Evolutionary conservation across 176 grass and related monocot genomes (phyloP).

Genomic region (Avena eriantha): DNA sequence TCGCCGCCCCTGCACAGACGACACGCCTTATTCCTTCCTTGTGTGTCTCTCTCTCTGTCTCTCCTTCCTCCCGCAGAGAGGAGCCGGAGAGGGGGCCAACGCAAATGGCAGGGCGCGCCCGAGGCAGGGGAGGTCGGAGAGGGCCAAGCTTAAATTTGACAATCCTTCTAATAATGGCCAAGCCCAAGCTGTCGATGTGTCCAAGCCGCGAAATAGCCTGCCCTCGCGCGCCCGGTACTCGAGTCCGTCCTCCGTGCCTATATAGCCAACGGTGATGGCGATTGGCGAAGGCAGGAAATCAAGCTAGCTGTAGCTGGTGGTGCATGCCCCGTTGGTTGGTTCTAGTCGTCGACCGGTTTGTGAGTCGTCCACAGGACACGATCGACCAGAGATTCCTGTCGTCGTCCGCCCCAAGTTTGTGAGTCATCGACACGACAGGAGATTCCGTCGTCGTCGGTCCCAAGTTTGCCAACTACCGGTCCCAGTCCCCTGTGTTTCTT

Average conservation of each 20-base stretch:
- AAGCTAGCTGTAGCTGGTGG: too few relatives aligned
- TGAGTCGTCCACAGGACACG: too few relatives aligned
- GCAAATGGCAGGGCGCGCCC: constrained; percentile 25
- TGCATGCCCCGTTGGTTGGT: too few relatives aligned
- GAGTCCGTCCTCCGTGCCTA: not conserved
- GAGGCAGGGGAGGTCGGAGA: constrained; percentile 13
- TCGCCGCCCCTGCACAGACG: constrained; percentile 10
- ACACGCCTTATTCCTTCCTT: not conserved
- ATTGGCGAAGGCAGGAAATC: not conserved
- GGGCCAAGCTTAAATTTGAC: constrained; percentile 40
- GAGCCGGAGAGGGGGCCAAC: constrained; percentile 3
- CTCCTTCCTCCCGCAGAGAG: constrained; percentile 32
- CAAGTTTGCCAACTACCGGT: too few relatives aligned
- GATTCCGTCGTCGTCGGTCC: too few relatives aligned
- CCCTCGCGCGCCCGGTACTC: too few relatives aligned
- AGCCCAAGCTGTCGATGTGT: not conserved
- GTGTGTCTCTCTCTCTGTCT: not conserved
- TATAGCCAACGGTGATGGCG: constrained; percentile 1
- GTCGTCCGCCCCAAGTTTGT: too few relatives aligned
- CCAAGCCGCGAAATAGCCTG: constrained; percentile 36
- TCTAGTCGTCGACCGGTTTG: too few relatives aligned
- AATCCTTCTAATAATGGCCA: constrained; percentile 44
- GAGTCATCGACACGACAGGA: too few relatives aligned
- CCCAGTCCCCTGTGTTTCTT: too few relatives aligned
- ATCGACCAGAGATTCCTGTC: too few relatives aligned